Base-by-base conservation (phyloP, 805 yeast species). In the Wickerhamiella hasegawae region DNA sequence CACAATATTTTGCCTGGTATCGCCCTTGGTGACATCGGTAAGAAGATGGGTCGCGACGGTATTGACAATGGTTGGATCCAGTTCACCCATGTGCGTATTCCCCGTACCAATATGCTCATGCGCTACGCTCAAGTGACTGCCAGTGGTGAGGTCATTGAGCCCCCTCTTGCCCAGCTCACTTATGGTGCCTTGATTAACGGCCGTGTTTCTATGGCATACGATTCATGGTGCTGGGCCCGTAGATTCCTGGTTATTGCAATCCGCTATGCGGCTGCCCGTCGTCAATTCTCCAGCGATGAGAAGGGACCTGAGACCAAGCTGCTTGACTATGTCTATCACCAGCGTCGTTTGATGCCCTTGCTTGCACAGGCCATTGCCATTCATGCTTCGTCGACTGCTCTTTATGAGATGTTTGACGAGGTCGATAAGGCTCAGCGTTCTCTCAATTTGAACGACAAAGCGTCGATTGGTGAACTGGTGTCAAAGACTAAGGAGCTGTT, bases 61-160 rank as follows among this genome's bases (percentile, higher is more conserved):
- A 77, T 81, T 45, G 94, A 82, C 51, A 82, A 82, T 54, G 94
- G 94, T 36, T 82, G 93, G 93, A 81, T 82, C 49, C 94, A 82
- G 57, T 82, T 78, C 57, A 63, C 77, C 23, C 63, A 73, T 46
- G 93, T 81, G 36, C 64, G 71, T 25, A 76, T 82, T 40, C 94
- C 94, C 36, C 66, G 79, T 42, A 75, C 65, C 53, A 75, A 68
- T 55, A 72, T 82, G 84, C 62, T 82, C 46, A 72, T 73, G 52
- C 77, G 74, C 53, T 80, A 73, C 57, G 70, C 82, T 34, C 67
- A 70, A 48, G 77, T 82, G 35, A 63, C 65, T 28, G 54, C 62
- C 18, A 68, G 69, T 10, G 81, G 81, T 28, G 68, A 68, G 31
- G 87, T 78, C 36, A 63, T 62, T 22, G 67, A 69, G 41, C 84